Percentiles rank a stretch among this genome's conserved stretches.
Evolutionary conservation across 306 rosid species (phyloP).

Genomic region (Comarum palustre): DNA sequence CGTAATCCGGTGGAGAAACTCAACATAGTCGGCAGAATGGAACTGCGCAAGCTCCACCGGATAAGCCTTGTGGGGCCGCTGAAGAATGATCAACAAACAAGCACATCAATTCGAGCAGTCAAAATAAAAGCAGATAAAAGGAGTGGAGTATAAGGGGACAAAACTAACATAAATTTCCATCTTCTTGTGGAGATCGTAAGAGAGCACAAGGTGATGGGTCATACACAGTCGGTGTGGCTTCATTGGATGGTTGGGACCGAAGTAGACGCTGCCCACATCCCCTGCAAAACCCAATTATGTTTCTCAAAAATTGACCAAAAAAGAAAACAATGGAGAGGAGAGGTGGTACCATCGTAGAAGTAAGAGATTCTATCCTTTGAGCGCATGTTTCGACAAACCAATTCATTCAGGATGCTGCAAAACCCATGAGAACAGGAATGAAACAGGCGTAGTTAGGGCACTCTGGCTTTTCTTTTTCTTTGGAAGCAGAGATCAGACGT

Average conservation of each 20-base stretch:
- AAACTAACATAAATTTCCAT: slow-evolving; percentile 93
- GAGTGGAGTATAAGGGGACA: not conserved
- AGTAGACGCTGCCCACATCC: slow-evolving; percentile 95
- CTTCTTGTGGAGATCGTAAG: slow-evolving; percentile 90
- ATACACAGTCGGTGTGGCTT: slow-evolving; percentile 96
- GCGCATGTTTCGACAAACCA: slow-evolving; percentile 63
- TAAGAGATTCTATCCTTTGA: slow-evolving; percentile 89
- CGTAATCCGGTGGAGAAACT: slow-evolving; percentile 85
- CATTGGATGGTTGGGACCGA: slow-evolving; percentile 98
- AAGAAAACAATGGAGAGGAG: too few relatives aligned
- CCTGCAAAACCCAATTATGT: slow-evolving; percentile 52
- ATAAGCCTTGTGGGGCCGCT: slow-evolving; percentile 99
- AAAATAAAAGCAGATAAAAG: not conserved
- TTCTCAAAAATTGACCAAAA: not conserved
- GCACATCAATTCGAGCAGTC: not conserved
- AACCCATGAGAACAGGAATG: too few relatives aligned
- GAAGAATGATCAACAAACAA: slow-evolving; percentile 32
- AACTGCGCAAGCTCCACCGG: slow-evolving; percentile 99
- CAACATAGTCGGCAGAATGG: slow-evolving; percentile 90
- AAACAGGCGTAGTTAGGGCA: too few relatives aligned
- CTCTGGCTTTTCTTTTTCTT: too few relatives aligned
- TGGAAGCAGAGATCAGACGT: too few relatives aligned
- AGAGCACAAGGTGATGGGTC: slow-evolving; percentile 98
- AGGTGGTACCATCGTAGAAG: slow-evolving; percentile 70
- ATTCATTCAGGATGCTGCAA: too few relatives aligned